A percentile compares a stretch with the other conserved stretches of the same genome.
Conservation (phyloP, 2,329 filamentous ascomycete species). For the Colletotrichum paranaense region DNA sequence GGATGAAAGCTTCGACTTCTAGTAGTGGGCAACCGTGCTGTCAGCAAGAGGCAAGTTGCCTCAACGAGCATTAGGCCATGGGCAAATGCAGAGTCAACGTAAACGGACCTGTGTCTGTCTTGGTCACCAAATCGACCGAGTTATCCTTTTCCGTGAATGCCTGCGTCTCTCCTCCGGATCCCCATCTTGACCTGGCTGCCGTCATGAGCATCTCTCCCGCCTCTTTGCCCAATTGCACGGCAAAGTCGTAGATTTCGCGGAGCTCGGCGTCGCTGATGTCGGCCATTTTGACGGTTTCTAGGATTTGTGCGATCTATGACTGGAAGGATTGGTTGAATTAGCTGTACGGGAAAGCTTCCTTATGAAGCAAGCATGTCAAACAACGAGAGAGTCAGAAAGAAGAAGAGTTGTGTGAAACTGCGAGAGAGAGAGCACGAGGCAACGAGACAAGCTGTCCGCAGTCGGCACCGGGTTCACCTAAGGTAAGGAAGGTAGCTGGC, state of each 20-base stretch:
- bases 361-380: neutral
- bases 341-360: neutral
- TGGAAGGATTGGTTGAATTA: no score
- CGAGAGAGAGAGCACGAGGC: neutral
- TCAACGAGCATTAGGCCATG: neutral
- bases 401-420: neutral
- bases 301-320: slow-evolving; percentile 15
- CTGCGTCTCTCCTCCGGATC: slow-evolving; percentile 46
- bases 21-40: neutral
- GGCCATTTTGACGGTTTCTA: slow-evolving; percentile 24
- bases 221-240: slow-evolving; percentile 75
- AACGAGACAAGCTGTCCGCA: neutral
- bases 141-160: slow-evolving; percentile 75
- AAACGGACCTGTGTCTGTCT: slow-evolving; percentile 77
- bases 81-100: slow-evolving; percentile 36
- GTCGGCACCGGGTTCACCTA: neutral
- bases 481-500: neutral
- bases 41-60: slow-evolving; percentile 3
- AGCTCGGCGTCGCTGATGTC: slow-evolving; percentile 60
- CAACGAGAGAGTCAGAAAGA: neutral
- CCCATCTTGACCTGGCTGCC: slow-evolving; percentile 68
- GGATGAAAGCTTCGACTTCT: slow-evolving; percentile 81
- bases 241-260: slow-evolving; percentile 75
- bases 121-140: slow-evolving; percentile 81
- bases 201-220: slow-evolving; percentile 76